Base-by-base conservation (phyloP, 139 green algal genomes). In the Chlorella sp. region DNA sequence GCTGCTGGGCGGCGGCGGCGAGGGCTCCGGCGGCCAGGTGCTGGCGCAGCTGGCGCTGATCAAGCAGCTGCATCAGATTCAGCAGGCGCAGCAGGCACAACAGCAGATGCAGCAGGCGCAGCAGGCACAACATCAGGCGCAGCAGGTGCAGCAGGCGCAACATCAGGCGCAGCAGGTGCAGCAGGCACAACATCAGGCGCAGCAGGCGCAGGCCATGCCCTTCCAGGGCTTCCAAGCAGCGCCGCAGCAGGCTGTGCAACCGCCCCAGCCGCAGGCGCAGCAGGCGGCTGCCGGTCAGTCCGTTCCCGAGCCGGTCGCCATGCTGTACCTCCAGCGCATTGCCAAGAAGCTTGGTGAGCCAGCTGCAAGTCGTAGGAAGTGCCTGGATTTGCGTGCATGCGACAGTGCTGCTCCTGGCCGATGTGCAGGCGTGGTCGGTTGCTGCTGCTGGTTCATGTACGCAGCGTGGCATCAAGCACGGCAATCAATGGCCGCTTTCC, bases 41-140 rank as follows among this genome's bases (percentile, higher is more conserved):
- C 73, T 65, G 30, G 73, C 44, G 44, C 72, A 77, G 41, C 72
- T 43, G 72, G 9, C 72, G 40, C 72, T 73, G 67, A 34, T 73
- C 30, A 36, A 36, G 67, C n/a, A 36, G 41, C n/a, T 43, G 41
- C 17, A 26, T 0, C 28, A 41, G 9, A 6, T 56, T 34, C 68
- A 34, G 38, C 68, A 5, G 36, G 14, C 68, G 68, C 68, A 41
- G 34, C 68, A 41, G 36, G 24, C 13, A 14, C 72, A 56, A 6
- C 41, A 36, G 72, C 40, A 51, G 72, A 22, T 3, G 67, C 19
- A 16, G 34, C 30, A 16, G 36, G 34, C 28, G 70, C 70, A 76
- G 38, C 69, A 70, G 67, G 20, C 26, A 19, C 65, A 72, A n/a
- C 56, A 68, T 26, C 65, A 73, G n/a, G n/a, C n/a, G 34, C 65